phyloP scores from a whole-genome alignment of 176 grass and related monocot species.

The Pharus latifolius region DNA sequence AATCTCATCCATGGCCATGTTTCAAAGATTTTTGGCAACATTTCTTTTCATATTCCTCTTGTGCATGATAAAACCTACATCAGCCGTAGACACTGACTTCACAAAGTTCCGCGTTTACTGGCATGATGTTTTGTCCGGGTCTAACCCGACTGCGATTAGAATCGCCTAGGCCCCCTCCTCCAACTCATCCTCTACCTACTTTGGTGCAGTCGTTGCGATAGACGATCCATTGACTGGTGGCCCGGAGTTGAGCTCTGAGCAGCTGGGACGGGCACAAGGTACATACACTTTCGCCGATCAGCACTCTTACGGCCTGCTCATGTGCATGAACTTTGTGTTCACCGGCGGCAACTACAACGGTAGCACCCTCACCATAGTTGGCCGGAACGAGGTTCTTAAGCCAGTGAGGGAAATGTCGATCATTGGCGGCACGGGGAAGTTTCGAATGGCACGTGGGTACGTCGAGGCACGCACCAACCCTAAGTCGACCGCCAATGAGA shows the following conservation, averaged over 20 bases:
- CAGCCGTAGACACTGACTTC: neutral
- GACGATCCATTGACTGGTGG: slow-evolving; percentile 59
- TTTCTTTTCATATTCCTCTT: neutral
- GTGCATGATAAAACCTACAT: neutral
- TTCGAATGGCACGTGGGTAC: slow-evolving; percentile 44
- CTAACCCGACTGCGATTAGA: slow-evolving; percentile 30
- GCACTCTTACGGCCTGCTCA: slow-evolving; percentile 25
- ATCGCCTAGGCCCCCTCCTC: slow-evolving; percentile 28
- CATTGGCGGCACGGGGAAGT: slow-evolving; percentile 57
- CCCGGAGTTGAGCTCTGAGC: neutral
- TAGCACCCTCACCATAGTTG: slow-evolving; percentile 44
- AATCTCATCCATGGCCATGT: neutral
- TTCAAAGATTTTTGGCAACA: neutral
- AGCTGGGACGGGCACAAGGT: slow-evolving; percentile 66
- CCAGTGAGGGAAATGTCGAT: slow-evolving; percentile 62
- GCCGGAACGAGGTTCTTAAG: slow-evolving; percentile 40
- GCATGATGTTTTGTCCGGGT: slow-evolving; percentile 42
- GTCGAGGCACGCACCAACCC: slow-evolving; percentile 36
- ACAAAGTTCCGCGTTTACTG: slow-evolving; percentile 54
- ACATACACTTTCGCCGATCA: slow-evolving; percentile 43
- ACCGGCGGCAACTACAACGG: slow-evolving; percentile 57
- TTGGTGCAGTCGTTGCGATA: slow-evolving; percentile 51
- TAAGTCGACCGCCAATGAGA: neutral
- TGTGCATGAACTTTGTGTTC: slow-evolving; percentile 77
- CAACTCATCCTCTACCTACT: slow-evolving; percentile 23